Base-by-base conservation (phyloP, 2,329 filamentous ascomycete species). In the Volutella citrinella region DNA sequence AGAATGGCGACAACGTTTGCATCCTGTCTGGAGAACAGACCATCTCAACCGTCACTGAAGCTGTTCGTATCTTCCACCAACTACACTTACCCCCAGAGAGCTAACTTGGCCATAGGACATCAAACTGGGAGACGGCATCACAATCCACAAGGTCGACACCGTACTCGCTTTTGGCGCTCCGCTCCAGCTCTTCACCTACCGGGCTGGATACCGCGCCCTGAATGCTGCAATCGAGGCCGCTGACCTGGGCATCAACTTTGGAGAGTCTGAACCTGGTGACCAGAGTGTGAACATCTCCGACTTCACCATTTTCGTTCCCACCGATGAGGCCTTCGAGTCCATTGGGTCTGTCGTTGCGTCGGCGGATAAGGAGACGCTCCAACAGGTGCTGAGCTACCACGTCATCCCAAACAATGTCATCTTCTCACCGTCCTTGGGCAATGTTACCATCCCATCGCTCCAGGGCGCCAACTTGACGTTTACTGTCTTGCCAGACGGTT, bases 1-100 rank as follows among this genome's bases (percentile, higher is more conserved):
- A 45, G 30, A 50, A 61, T 18, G 54, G 54, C 0, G 38, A 52
- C 5, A 42, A 59, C 19, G 57, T 61, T 5, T 54, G 50, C 36
- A 40, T 63, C 14, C 36, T 63, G 18, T 61, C 55, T 23, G 60
- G 60, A 2, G 55, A 60, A 25, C 46, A 54, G 21, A 53, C 47
- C 4, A 19, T 60, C 3, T 57, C 55, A 6, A 53, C 51, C 5
- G 60, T 63, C 5, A 62, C 54, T 17, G 36, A 60, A 40, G 57
- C 57, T 8, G 56, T 58, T 10, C 8, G 30, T 27, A 8, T 17
- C 22, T 3, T 4, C 6, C 0, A 28, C 18, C 26, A 27, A 32
- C 16, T 5, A 13, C 11, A 15, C 9, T 22, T 25, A 10, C 33
- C n/a, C n/a, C n/a, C n/a, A n/a, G n/a, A n/a, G n/a, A n/a, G n/a